Evolutionary conservation across 2,329 filamentous ascomycete species (phyloP), one percentile per base, ranked within the genome.

Genomic region (Lasiodiplodia hormozganensis): DNA sequence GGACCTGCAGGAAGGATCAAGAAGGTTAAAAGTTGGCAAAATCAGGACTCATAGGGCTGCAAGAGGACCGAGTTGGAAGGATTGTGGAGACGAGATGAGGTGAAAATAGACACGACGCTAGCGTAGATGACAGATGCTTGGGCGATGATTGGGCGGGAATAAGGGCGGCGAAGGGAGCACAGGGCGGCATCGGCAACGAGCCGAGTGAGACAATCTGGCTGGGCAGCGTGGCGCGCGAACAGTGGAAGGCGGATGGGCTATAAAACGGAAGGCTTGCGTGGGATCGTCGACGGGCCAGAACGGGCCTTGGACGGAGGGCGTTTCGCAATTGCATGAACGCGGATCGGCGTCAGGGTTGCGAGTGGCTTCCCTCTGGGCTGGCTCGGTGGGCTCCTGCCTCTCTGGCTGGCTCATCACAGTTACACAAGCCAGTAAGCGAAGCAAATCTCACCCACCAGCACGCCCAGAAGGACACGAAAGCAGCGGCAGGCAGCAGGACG

Each of bases 291-390:
- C 21, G 60, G 60, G 18, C 60, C 43, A 62, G 60, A 62, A 47
- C 40, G 57, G 57, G 57, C 57, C 38, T 21, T 18, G 57, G 57
- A 49, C 18, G 60, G 12, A 10, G 12, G 43, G 21, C 25, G 60
- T 52, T 62, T 62, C 57, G 57, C 31, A 62, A 43, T 62, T 62
- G 60, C 60, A 62, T 62, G 60, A 62, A 62, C 60, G 25, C 43
- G 60, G 40, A 62, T 62, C 60, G 21, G n/a, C 60, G 60, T 25
- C 58, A 52, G 60, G 60, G 58, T 8, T 52, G 38, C 18, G 4
- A 49, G 60, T 62, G 43, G 60, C 40, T 62, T 62, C 16, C 28
- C 60, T 36, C 28, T 18, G 38, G 16, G 34, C 43, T 52, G 60
- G 60, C 28, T 23, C 43, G 25, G 60, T 62, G 60, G 60, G 60